These are phyloP conservation scores for Phytophthora lateralis DNA, from an alignment of 352 stramenopile genomes.

Conservation along the genomic window DNA sequence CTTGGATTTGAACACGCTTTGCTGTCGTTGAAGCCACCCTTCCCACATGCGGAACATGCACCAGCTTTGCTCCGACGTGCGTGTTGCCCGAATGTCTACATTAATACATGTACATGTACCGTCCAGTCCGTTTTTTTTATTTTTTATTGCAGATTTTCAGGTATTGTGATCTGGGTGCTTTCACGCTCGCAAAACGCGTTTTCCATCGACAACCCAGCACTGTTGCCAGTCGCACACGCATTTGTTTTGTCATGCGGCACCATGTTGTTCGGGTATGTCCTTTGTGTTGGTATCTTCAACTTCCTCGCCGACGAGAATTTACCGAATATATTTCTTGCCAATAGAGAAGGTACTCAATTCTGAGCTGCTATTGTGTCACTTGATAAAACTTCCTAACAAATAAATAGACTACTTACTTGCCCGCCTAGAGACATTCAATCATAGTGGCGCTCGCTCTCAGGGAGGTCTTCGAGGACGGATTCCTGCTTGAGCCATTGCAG, in stretches of 20 bases:
- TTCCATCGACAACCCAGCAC: too few species aligned
- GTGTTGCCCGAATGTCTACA: background rate
- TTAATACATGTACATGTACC: background rate
- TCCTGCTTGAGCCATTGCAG: constrained; percentile 45
- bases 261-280: too few species aligned
- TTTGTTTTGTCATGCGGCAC: too few species aligned
- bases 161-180: too few species aligned
- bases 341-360: constrained; percentile 5
- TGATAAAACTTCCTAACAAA: constrained; percentile 33
- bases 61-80: background rate
- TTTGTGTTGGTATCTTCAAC: too few species aligned
- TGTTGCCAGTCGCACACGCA: too few species aligned
- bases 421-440: constrained; percentile 30
- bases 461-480: constrained; percentile 26
- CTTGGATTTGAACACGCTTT: constrained; percentile 25
- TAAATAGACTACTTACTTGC: constrained; percentile 37
- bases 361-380: constrained; percentile 29
- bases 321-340: too few species aligned
- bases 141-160: too few species aligned
- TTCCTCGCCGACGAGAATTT: too few species aligned
- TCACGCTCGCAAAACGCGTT: too few species aligned
- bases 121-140: too few species aligned
- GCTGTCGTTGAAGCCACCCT: constrained; percentile 14
- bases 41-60: background rate
- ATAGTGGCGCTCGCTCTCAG: constrained; percentile 33